Conservation (phyloP, 768 basidiomycete genomes). For the Paxillus ammoniavirescens region DNA sequence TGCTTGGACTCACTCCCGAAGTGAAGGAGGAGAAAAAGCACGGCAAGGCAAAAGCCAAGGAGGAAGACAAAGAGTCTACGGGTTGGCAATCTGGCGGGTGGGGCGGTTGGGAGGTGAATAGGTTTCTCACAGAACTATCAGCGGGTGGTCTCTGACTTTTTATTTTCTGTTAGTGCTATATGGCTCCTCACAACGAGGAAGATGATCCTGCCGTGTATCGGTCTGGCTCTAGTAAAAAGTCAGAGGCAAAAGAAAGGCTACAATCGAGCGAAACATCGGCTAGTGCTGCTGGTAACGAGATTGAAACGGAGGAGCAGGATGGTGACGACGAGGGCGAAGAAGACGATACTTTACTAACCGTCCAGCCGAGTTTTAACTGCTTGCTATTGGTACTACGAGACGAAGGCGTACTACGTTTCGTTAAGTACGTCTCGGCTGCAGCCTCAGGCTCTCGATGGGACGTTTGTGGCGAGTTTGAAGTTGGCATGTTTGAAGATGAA, state of each 20-base stretch:
- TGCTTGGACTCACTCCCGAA: conserved; percentile 82
- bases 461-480: conserved; percentile 87
- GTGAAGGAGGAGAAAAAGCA: conserved; percentile 26
- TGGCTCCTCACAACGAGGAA: conserved; percentile 92
- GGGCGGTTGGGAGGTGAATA: conserved; percentile 89
- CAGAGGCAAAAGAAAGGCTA: conserved; percentile 16
- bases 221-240: conserved; percentile 45
- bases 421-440: conserved; percentile 90
- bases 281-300: conserved; percentile 13
- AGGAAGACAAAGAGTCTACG: conserved; percentile 31
- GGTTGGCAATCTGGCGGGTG: conserved; percentile 75
- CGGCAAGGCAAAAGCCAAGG: conserved; percentile 31
- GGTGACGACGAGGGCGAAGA: conserved; percentile 59
- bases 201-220: conserved; percentile 96
- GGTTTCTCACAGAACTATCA: conserved; percentile 11
- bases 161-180: conserved; percentile 65
- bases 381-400: conserved; percentile 88
- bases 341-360: conserved; percentile 77
- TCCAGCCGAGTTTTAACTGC: conserved; percentile 87
- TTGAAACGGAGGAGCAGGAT: conserved; percentile 28
- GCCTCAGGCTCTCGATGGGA: conserved; percentile 95
- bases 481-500: conserved; percentile 72
- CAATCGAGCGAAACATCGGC: conserved; percentile 15
- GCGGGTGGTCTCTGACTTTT: background rate
- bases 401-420: conserved; percentile 90